phyloP scores from a whole-genome alignment of 2,329 filamentous ascomycete species.

The Albifimbria verrucaria region DNA sequence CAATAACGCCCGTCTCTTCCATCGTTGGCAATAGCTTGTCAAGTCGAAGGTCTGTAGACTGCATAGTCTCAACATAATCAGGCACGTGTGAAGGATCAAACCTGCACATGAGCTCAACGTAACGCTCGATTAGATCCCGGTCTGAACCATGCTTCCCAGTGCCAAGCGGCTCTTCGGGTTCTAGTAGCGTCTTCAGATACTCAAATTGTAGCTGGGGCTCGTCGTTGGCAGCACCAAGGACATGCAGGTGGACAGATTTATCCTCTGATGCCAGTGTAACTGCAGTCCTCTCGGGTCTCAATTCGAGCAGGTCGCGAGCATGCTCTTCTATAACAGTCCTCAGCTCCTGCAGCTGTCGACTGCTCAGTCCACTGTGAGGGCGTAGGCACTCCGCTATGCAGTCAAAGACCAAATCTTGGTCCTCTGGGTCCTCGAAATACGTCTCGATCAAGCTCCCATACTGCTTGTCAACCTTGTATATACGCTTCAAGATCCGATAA shows the following conservation, averaged over 20 bases:
- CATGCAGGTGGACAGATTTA: conserved; percentile 61
- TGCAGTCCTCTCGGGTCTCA: conserved; percentile 65
- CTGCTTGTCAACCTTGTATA: conserved; percentile 76
- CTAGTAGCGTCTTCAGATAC: conserved; percentile 76
- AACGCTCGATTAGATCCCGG: conserved; percentile 71
- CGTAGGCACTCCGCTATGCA: conserved; percentile 75
- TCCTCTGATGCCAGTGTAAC: conserved; percentile 59
- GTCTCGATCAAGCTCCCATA: conserved; percentile 74
- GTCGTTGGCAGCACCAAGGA: conserved; percentile 60
- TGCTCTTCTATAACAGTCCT: conserved; percentile 63
- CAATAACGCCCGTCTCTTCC: conserved; percentile 84
- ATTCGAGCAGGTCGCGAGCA: conserved; percentile 61
- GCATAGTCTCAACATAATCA: conserved; percentile 74
- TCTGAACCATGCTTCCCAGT: conserved; percentile 35
- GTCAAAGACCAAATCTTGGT: conserved; percentile 71
- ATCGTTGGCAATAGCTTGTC: conserved; percentile 81
- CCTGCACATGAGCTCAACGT: conserved; percentile 86
- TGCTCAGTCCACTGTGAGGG: conserved; percentile 57
- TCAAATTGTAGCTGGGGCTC: conserved; percentile 65
- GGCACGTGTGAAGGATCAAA: conserved; percentile 81
- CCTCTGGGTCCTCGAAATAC: conserved; percentile 81
- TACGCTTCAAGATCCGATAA: conserved; percentile 86
- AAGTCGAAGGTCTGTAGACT: conserved; percentile 73
- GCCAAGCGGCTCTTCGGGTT: conserved; percentile 44
- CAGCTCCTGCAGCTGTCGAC: conserved; percentile 71